Evolutionary conservation across 2,329 filamentous ascomycete species (phyloP).

Genomic region (Colletotrichum sp.): DNA sequence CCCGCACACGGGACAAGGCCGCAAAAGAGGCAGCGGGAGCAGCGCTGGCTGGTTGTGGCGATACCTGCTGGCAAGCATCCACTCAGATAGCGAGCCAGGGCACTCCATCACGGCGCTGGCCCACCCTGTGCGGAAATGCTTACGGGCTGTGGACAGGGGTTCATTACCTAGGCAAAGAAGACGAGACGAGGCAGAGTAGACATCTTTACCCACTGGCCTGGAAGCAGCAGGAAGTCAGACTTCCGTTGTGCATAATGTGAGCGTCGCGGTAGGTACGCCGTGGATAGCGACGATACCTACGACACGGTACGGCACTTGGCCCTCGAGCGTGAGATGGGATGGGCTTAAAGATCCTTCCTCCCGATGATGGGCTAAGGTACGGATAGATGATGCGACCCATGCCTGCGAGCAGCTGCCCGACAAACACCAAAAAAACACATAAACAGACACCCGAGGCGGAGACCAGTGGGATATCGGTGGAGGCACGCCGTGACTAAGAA

Average conservation of each 20-base stretch:
- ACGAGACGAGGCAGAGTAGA: constrained; percentile 2
- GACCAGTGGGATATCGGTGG: neutral
- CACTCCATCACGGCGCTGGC: neutral
- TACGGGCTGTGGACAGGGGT: constrained; percentile 1
- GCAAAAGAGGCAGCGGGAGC: neutral
- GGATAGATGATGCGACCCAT: neutral
- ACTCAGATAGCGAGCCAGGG: neutral
- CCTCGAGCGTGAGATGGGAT: neutral
- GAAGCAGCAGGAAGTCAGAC: neutral
- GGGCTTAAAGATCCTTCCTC: neutral
- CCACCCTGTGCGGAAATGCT: constrained; percentile 9
- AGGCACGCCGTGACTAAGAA: constrained; percentile 11
- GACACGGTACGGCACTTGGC: neutral
- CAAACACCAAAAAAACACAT: neutral
- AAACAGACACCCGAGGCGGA: neutral
- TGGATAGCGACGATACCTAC: too few species aligned
- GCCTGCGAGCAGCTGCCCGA: neutral
- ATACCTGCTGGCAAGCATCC: neutral
- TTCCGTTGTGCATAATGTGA: neutral
- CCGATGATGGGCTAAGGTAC: neutral
- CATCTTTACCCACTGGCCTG: neutral
- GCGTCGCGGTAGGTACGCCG: too few species aligned
- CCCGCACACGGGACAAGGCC: neutral
- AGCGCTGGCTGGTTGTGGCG: neutral
- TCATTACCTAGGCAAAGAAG: neutral